These are phyloP conservation scores for Triticum dicoccoides DNA, from an alignment of 176 grass and related monocot genomes.

Conservation along the genomic window DNA sequence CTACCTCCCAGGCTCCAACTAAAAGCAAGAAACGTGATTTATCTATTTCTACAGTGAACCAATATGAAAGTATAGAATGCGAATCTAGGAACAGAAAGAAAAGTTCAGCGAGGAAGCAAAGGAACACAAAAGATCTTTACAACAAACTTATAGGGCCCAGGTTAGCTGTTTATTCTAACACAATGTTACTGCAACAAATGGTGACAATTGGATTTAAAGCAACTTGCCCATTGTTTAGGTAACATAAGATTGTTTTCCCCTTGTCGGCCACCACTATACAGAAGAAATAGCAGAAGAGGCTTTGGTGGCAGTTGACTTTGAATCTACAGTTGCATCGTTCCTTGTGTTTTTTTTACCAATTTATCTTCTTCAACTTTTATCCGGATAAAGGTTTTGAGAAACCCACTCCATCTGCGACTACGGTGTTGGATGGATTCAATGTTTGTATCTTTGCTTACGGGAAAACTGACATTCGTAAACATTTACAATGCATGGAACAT, in stretches of 20 bases:
- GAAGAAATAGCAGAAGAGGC: conserved; percentile 72
- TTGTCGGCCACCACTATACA: conserved; percentile 55
- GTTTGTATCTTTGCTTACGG: conserved; percentile 95
- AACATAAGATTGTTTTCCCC: conserved; percentile 92
- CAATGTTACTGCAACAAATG: background rate
- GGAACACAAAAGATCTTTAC: conserved; percentile 73
- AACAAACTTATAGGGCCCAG: conserved; percentile 79
- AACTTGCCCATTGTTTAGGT: conserved; percentile 32
- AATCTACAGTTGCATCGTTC: no score
- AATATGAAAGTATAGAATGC: conserved; percentile 40
- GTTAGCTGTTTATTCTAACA: conserved; percentile 24
- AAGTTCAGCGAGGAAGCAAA: conserved; percentile 68
- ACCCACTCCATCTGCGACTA: conserved; percentile 71
- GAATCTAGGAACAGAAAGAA: conserved; percentile 69
- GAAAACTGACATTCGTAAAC: conserved; percentile 57
- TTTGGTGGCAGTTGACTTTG: conserved; percentile 13
- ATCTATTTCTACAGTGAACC: conserved; percentile 41
- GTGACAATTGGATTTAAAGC: background rate
- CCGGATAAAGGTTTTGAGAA: conserved; percentile 51
- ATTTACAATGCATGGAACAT: no score
- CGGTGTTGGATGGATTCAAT: conserved; percentile 87
- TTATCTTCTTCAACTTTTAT: no score
- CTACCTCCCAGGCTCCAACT: background rate
- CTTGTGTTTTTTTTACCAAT: no score
- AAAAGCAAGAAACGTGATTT: background rate